Base-by-base conservation (phyloP, 257 asterid genomes). In the Capsicum chinense region DNA sequence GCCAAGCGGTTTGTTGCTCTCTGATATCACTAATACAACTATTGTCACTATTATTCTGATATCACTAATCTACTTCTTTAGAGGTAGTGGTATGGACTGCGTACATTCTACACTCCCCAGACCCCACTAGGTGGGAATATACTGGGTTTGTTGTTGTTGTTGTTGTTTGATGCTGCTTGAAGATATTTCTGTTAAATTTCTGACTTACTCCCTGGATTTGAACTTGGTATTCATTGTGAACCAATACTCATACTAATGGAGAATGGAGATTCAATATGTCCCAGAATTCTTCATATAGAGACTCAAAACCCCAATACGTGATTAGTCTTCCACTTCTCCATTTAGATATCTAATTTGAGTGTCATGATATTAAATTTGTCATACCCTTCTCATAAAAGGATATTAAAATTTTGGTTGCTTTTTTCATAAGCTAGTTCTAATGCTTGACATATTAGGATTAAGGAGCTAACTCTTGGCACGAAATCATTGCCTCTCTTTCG, bases 1-100 rank as follows among this genome's bases (percentile, higher is more conserved):
- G 98, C 97, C 81, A 97, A 95, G 84, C 87, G 98, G 99, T 97
- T 88, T 83, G 88, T 83, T 88, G 85, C 59, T 79, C 64, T 80
- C 64, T 50, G 7, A 15, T 48, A 54, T 13, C 80, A 50, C 56
- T 37, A 1, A 63, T 47, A 47, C 56, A 26, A 26, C 59, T 52
- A 21, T 26, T 3, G 5, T 76, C 42, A 19, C 81, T 26, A 7
- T 26, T 52, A 54, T 33, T 54, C 26, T 26, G 26, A 26, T 26
- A 26, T 26, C 26, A 26, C 26, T 26, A 26, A 26, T 26, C 26
- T 26, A 26, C 26, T 26, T 26, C 26, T 26, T 26, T 26, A 26
- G 26, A 26, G 26, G 26, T 26, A 0, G 26, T 26, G 26, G 26
- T 26, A 26, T 26, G 26, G 26, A 26, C 26, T 26, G 26, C 26